Evolutionary conservation across 106 monocot species (phyloP).

Genomic region (Phalaenopsis equestris): DNA sequence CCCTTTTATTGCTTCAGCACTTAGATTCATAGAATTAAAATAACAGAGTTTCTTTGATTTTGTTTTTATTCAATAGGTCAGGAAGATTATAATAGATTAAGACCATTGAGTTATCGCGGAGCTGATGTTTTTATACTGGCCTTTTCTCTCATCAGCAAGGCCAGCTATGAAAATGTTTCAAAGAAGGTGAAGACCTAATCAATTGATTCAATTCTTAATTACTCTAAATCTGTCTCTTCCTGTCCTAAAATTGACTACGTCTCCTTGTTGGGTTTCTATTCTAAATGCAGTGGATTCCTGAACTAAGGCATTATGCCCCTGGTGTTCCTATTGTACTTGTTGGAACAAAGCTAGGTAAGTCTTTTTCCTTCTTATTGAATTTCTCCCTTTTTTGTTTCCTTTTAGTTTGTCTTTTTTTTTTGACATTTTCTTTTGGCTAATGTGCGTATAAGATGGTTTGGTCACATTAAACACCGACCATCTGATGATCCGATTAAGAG

Average conservation of each 20-base stretch:
- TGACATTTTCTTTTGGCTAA: too few species aligned
- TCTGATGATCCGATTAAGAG: too few species aligned
- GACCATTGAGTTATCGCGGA: conserved; percentile 2
- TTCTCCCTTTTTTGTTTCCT: neutral
- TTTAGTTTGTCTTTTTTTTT: too few species aligned
- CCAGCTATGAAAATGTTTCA: conserved; percentile 6
- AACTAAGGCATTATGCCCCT: conserved; percentile 5
- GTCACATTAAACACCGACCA: too few species aligned
- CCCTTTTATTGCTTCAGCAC: neutral
- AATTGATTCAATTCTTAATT: too few species aligned
- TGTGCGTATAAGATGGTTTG: too few species aligned
- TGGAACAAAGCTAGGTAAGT: conserved; percentile 1
- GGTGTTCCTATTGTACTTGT: conserved; percentile 1
- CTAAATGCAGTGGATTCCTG: conserved; percentile 8
- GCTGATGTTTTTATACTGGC: conserved; percentile 4
- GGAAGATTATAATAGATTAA: conserved; percentile 7
- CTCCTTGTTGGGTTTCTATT: neutral
- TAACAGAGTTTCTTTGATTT: neutral
- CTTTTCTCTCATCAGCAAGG: conserved; percentile 6
- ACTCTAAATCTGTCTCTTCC: neutral
- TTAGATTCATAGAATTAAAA: neutral
- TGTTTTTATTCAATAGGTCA: neutral
- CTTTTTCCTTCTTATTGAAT: neutral
- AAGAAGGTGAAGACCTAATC: neutral
- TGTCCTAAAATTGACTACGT: neutral